phyloP scores from a whole-genome alignment of 306 rosid genomes.

The Pyrus pyrifolia region DNA sequence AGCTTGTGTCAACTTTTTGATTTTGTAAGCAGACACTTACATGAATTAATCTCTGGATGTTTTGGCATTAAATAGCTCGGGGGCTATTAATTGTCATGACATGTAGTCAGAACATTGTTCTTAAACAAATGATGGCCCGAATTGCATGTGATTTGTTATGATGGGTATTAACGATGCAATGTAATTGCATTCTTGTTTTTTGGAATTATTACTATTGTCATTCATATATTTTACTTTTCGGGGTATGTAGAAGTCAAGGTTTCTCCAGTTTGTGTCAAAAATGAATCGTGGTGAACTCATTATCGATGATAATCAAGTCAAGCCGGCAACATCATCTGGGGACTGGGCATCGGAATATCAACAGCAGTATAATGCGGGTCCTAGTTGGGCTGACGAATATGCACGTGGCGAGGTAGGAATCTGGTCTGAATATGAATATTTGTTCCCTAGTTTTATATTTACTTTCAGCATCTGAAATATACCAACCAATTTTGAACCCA shows the following conservation, averaged over 20 bases:
- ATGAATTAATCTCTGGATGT: background rate
- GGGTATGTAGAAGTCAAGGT: slow-evolving; percentile 77
- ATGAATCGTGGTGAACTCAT: slow-evolving; percentile 96
- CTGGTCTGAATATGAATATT: slow-evolving; percentile 4
- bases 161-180: background rate
- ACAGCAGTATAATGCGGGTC: slow-evolving; percentile 49
- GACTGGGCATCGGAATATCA: slow-evolving; percentile 88
- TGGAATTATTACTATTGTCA: background rate
- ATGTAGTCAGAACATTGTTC: background rate
- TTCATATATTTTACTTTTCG: background rate
- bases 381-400: slow-evolving; percentile 84
- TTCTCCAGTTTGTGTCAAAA: slow-evolving; percentile 92
- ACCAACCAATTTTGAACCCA: background rate
- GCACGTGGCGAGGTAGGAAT: slow-evolving; percentile 34
- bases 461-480: background rate
- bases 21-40: background rate
- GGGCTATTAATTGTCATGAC: background rate
- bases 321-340: slow-evolving; percentile 57
- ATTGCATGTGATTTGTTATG: background rate
- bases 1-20: background rate
- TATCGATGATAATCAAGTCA: slow-evolving; percentile 88
- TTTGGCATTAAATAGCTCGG: background rate
- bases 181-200: background rate
- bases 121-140: background rate
- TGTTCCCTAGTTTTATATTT: background rate